These are phyloP conservation scores for Nyctanthes arbortristis DNA, from an alignment of 257 asterid species.

Conservation along the genomic window DNA sequence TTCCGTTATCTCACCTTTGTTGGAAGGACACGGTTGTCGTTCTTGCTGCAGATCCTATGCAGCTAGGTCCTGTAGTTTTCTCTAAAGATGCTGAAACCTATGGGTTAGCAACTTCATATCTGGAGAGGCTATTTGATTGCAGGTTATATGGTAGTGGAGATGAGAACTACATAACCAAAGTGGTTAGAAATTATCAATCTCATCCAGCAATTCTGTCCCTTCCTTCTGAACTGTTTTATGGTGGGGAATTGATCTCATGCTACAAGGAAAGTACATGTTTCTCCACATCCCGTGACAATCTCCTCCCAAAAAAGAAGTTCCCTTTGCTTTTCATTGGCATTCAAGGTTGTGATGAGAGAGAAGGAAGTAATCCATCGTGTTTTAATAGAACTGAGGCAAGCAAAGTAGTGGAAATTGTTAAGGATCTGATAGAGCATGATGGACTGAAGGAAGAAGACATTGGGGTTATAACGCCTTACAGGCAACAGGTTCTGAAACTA, in stretches of 20 bases:
- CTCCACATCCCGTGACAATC: slow-evolving; percentile 38
- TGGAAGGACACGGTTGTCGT: slow-evolving; percentile 45
- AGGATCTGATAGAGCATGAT: slow-evolving; percentile 40
- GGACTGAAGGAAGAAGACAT: slow-evolving; percentile 70
- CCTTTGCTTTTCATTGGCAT: slow-evolving; percentile 81
- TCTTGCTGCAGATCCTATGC: slow-evolving; percentile 97
- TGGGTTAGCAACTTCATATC: slow-evolving; percentile 76
- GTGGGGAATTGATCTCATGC: slow-evolving; percentile 66
- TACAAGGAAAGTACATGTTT: slow-evolving; percentile 38
- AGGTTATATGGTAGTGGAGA: slow-evolving; percentile 46
- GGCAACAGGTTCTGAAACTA: slow-evolving; percentile 82
- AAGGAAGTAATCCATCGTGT: slow-evolving; percentile 96
- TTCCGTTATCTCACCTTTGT: slow-evolving; percentile 73
- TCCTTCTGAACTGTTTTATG: slow-evolving; percentile 77
- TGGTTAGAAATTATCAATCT: slow-evolving; percentile 73
- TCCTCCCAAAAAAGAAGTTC: slow-evolving; percentile 66
- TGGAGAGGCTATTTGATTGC: slow-evolving; percentile 79
- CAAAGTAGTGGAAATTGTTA: slow-evolving; percentile 73
- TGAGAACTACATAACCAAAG: slow-evolving; percentile 48
- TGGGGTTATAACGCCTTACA: slow-evolving; percentile 92
- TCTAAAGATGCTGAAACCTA: slow-evolving; percentile 62
- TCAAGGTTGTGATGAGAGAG: slow-evolving; percentile 94
- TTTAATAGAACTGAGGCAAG: slow-evolving; percentile 90
- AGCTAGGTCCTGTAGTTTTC: slow-evolving; percentile 82
- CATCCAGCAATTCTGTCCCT: slow-evolving; percentile 73